phyloP scores from a whole-genome alignment of 495 filamentous ascomycete species.

The Aspergillus ostianus region DNA sequence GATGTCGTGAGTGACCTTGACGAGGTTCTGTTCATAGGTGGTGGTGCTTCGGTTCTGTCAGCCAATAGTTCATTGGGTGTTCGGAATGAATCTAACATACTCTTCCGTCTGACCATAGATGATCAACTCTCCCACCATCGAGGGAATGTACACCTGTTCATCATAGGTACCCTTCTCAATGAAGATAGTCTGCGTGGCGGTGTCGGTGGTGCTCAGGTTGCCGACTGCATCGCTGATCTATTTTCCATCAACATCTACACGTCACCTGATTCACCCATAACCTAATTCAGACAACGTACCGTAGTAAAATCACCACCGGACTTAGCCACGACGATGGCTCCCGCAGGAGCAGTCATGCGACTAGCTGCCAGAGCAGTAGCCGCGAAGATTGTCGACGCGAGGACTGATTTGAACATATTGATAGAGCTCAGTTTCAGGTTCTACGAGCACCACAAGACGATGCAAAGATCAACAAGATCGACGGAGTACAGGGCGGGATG shows the following conservation, averaged over 20 bases:
- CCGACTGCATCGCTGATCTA: conserved; percentile 57
- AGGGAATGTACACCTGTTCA: conserved; percentile 57
- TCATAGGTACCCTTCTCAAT: conserved; percentile 56
- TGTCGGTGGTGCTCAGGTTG: conserved; percentile 47
- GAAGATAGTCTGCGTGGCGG: conserved; percentile 58
- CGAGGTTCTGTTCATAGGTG: conserved; percentile 55
- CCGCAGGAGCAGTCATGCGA: conserved; percentile 49
- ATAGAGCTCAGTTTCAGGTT: background rate
- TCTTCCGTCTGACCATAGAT: conserved; percentile 64
- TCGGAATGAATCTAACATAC: conserved; percentile 13
- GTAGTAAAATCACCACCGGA: conserved; percentile 41
- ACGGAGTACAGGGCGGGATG: too few species aligned
- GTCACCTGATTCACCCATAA: background rate
- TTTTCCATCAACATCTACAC: conserved; percentile 1
- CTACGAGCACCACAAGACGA: too few species aligned
- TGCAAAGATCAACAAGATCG: too few species aligned
- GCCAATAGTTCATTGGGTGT: background rate
- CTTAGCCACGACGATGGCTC: conserved; percentile 51
- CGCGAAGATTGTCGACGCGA: conserved; percentile 20
- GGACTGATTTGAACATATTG: conserved; percentile 13
- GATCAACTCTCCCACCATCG: conserved; percentile 49
- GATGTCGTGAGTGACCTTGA: conserved; percentile 52
- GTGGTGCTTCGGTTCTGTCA: conserved; percentile 27
- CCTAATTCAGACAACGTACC: conserved; percentile 8
- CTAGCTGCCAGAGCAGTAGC: conserved; percentile 33